Evolutionary conservation across 768 basidiomycete species (phyloP).

Genomic region (Hirschioporus abietinus): DNA sequence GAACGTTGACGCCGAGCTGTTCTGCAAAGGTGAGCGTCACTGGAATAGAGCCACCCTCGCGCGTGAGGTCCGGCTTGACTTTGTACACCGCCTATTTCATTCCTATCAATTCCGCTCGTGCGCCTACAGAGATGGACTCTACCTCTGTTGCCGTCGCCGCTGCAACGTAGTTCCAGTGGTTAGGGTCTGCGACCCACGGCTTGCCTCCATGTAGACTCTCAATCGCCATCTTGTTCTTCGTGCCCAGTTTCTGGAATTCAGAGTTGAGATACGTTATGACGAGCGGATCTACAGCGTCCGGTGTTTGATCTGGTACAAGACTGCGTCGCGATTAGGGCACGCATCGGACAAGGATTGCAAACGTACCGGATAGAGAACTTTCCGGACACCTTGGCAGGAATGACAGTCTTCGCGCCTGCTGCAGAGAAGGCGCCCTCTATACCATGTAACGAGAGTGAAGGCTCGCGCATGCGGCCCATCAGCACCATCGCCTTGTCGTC

Average conservation of each 20-base stretch:
- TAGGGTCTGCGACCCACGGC: slow-evolving; percentile 81
- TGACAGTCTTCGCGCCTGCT: slow-evolving; percentile 85
- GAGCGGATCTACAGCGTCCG: slow-evolving; percentile 64
- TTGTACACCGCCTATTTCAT: slow-evolving; percentile 48
- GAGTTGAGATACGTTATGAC: slow-evolving; percentile 64
- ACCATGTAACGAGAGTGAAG: slow-evolving; percentile 88
- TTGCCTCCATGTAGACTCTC: slow-evolving; percentile 78
- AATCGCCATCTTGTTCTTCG: slow-evolving; percentile 74
- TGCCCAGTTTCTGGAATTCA: slow-evolving; percentile 81
- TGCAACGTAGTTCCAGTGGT: slow-evolving; percentile 93
- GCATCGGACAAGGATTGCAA: not conserved
- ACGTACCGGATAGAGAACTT: slow-evolving; percentile 91
- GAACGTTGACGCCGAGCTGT: slow-evolving; percentile 76
- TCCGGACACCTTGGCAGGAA: slow-evolving; percentile 81
- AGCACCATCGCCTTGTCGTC: slow-evolving; percentile 72
- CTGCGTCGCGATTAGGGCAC: slow-evolving; percentile 25
- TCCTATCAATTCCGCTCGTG: not conserved
- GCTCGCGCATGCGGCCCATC: slow-evolving; percentile 92
- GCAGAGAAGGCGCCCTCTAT: slow-evolving; percentile 93
- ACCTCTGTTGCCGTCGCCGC: slow-evolving; percentile 83
- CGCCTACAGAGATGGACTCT: slow-evolving; percentile 6
- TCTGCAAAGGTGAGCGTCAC: slow-evolving; percentile 94
- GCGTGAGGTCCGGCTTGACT: slow-evolving; percentile 72
- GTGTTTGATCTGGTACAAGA: slow-evolving; percentile 84
- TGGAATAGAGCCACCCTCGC: slow-evolving; percentile 93